These are phyloP conservation scores for Davidsoniella eucalypti DNA, from an alignment of 2,329 filamentous ascomycete species.

Conservation along the genomic window DNA sequence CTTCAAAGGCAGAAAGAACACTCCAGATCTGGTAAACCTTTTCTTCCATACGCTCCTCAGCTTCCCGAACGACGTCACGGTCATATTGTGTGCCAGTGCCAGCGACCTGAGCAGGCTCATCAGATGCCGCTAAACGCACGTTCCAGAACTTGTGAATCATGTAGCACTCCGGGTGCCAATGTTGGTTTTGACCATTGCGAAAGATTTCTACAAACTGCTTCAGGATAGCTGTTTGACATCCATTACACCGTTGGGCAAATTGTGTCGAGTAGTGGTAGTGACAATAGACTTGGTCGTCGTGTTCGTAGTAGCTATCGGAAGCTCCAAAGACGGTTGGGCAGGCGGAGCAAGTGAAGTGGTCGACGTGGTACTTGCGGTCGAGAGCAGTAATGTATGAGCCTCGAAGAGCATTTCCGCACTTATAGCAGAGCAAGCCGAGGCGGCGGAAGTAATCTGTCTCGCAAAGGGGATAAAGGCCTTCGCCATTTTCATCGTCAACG, in stretches of 20 bases:
- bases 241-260: conserved; percentile 90
- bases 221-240: conserved; percentile 89
- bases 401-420: conserved; percentile 80
- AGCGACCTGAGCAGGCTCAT: conserved; percentile 7
- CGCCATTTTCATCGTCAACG: conserved; percentile 74
- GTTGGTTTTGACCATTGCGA: conserved; percentile 92
- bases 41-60: conserved; percentile 91
- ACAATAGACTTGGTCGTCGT: conserved; percentile 90
- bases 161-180: conserved; percentile 99
- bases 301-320: conserved; percentile 97
- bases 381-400: conserved; percentile 97
- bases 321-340: conserved; percentile 97
- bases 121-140: conserved; percentile 45
- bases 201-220: conserved; percentile 99
- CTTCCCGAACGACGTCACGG: conserved; percentile 59
- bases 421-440: conserved; percentile 76
- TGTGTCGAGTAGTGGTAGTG: conserved; percentile 98
- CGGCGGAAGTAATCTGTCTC: conserved; percentile 96
- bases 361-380: conserved; percentile 96
- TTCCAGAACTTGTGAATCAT: conserved; percentile 99
- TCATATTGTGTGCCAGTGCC: conserved; percentile 21
- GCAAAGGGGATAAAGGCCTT: conserved; percentile 82
- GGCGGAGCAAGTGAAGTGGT: conserved; percentile 95
- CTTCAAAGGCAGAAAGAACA: conserved; percentile 88
- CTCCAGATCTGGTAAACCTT: conserved; percentile 99